These are phyloP conservation scores for Fusarium virguliforme DNA, from an alignment of 2,329 filamentous ascomycete genomes.

Conservation along the genomic window DNA sequence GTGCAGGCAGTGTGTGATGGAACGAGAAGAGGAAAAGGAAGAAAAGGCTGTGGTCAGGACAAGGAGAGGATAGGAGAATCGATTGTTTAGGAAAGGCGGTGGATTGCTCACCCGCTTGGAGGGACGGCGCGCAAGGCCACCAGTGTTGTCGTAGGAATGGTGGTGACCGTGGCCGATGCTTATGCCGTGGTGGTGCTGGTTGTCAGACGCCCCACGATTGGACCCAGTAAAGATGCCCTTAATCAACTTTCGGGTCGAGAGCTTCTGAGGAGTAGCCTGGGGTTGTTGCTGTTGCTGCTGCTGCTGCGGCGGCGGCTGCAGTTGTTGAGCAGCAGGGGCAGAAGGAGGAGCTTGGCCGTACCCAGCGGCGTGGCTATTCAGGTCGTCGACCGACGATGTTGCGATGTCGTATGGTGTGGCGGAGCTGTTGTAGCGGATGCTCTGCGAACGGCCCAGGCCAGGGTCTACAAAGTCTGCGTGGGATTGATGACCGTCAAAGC, in stretches of 20 bases:
- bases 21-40: conserved; percentile 20
- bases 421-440: conserved; percentile 64
- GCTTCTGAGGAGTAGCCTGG: conserved; percentile 59
- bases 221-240: conserved; percentile 68
- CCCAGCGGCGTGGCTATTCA: conserved; percentile 47
- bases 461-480: conserved; percentile 63
- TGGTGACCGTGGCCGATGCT: conserved; percentile 50
- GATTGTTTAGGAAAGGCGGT: conserved; percentile 61
- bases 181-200: conserved; percentile 52
- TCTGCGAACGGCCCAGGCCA: conserved; percentile 66
- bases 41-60: conserved; percentile 30
- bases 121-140: conserved; percentile 67
- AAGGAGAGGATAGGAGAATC: conserved; percentile 48
- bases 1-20: conserved; percentile 20
- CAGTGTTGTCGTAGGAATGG: conserved; percentile 65
- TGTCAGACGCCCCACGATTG: conserved; percentile 51
- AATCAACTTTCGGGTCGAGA: conserved; percentile 69
- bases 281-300: conserved; percentile 58
- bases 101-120: conserved; percentile 72
- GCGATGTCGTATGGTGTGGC: conserved; percentile 55
- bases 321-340: conserved; percentile 39
- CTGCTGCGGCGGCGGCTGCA: conserved; percentile 50
- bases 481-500: conserved; percentile 57
- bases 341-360: conserved; percentile 45
- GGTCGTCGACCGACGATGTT: conserved; percentile 62